Evolutionary conservation across 129 eudicot species (phyloP).

Genomic region (Ambrosia artemisiifolia): DNA sequence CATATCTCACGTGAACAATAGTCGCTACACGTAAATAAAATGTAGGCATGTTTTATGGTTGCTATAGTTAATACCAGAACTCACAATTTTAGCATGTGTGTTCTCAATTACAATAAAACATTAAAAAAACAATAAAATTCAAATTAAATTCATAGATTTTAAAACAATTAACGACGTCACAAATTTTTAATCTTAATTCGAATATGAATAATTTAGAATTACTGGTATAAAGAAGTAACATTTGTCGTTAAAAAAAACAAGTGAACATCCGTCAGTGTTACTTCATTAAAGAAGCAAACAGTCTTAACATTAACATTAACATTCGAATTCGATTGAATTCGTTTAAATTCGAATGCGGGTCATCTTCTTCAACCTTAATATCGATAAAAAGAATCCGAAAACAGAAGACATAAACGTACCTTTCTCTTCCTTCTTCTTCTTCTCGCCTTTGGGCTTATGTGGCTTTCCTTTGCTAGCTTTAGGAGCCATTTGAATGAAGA

Average conservation of each 20-base stretch:
- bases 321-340: background rate
- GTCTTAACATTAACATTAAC: background rate
- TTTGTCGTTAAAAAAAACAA: too few relatives aligned
- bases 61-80: constrained; percentile 3
- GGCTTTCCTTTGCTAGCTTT: constrained; percentile 74
- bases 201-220: too few relatives aligned
- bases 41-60: constrained; percentile 27
- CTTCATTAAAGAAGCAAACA: background rate
- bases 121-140: background rate
- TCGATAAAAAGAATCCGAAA: background rate
- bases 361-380: background rate
- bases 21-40: constrained; percentile 27
- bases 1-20: constrained; percentile 19
- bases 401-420: constrained; percentile 20
- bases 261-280: constrained; percentile 3
- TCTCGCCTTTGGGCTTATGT: constrained; percentile 86
- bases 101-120: background rate
- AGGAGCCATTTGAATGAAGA: constrained; percentile 59
- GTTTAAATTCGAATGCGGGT: background rate
- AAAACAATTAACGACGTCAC: background rate
- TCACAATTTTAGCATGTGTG: constrained; percentile 14
- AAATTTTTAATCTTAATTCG: background rate
- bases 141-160: background rate
- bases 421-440: constrained; percentile 98
- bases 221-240: too few relatives aligned